phyloP scores from a whole-genome alignment of 2,329 filamentous ascomycete species.

The Plenodomus tracheiphilus region DNA sequence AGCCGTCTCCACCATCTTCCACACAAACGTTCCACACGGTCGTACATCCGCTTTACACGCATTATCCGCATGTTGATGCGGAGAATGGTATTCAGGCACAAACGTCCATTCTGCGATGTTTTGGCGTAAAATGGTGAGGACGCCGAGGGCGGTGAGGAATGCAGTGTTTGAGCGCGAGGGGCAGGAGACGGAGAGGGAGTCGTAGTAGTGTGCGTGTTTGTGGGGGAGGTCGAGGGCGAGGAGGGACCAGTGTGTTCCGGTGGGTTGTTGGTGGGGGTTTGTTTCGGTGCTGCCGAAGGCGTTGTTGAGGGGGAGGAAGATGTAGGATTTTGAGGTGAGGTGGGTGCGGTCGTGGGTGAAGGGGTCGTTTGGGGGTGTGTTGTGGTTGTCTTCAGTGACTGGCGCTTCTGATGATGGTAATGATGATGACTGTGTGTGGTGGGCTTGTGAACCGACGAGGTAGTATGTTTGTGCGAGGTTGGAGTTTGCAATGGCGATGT shows the following conservation, averaged over 20 bases:
- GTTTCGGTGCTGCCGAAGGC: conserved; percentile 8
- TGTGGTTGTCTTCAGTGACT: conserved; percentile 7
- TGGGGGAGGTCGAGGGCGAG: conserved; percentile 15
- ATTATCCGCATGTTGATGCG: too few relatives aligned
- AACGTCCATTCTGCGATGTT: too few relatives aligned
- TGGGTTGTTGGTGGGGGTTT: conserved; percentile 1
- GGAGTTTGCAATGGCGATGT: conserved; percentile 23
- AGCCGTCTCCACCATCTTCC: too few relatives aligned
- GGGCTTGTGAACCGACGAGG: background rate
- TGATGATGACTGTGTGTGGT: background rate
- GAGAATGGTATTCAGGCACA: too few relatives aligned
- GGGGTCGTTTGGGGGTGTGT: background rate
- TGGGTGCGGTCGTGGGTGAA: background rate
- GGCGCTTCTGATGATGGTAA: conserved; percentile 1
- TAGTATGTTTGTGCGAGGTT: conserved; percentile 16
- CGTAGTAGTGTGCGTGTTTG: conserved; percentile 17
- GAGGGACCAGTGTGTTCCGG: conserved; percentile 29
- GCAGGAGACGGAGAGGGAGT: conserved; percentile 9
- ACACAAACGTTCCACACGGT: too few relatives aligned
- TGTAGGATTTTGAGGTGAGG: conserved; percentile 21
- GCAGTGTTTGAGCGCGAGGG: background rate
- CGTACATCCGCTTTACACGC: too few relatives aligned
- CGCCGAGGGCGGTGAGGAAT: too few relatives aligned
- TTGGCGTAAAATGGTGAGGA: too few relatives aligned
- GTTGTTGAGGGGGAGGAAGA: conserved; percentile 32